Conservation (phyloP, 352 stramenopile genomes). For the Globisporangium splendens region DNA sequence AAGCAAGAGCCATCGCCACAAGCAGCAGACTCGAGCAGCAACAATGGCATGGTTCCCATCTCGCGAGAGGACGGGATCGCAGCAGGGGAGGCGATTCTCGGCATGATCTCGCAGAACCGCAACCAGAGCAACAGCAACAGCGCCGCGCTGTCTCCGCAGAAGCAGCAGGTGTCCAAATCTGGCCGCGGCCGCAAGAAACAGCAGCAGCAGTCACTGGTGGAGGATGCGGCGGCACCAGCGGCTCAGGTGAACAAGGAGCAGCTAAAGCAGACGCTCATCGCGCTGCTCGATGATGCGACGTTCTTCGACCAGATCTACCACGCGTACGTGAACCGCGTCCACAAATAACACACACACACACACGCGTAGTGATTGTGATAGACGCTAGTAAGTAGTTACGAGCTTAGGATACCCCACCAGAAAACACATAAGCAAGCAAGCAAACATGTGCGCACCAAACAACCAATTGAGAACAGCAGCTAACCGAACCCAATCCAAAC, state of each 20-base stretch:
- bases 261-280: conserved; percentile 82
- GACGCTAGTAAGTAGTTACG: too few species aligned
- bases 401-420: too few species aligned
- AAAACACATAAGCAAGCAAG: too few species aligned
- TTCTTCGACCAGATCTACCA: conserved; percentile 90
- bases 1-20: conserved; percentile 23
- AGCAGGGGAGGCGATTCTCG: conserved; percentile 77
- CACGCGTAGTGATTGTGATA: background rate
- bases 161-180: background rate
- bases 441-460: background rate
- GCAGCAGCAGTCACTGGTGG: conserved; percentile 15
- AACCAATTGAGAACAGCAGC: background rate
- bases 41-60: conserved; percentile 55
- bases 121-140: conserved; percentile 15
- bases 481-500: background rate
- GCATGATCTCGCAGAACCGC: conserved; percentile 67
- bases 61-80: conserved; percentile 78
- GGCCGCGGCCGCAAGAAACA: conserved; percentile 21
- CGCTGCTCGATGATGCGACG: conserved; percentile 71
- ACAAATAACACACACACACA: conserved; percentile 11
- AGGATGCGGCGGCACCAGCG: background rate
- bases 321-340: conserved; percentile 72
- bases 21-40: conserved; percentile 20
- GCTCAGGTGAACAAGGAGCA: conserved; percentile 72
- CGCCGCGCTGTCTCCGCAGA: conserved; percentile 6